phyloP scores from a whole-genome alignment of 495 filamentous ascomycete species.

The Copromyces sp. region DNA sequence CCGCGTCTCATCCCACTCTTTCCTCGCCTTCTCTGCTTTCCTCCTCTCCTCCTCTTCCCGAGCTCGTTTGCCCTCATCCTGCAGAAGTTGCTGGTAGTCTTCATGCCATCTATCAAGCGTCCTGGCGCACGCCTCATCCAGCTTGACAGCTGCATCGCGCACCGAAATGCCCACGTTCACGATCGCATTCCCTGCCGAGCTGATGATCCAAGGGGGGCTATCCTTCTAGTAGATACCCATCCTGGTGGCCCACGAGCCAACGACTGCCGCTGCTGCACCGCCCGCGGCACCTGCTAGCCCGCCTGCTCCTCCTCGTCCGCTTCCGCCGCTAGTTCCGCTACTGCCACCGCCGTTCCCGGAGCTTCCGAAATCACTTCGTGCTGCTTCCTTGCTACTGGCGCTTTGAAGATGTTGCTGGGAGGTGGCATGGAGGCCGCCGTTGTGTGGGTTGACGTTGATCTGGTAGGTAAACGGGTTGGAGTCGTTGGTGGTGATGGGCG shows the following conservation, averaged over 20 bases:
- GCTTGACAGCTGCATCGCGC: background rate
- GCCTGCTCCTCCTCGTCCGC: background rate
- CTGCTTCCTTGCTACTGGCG: constrained; percentile 6
- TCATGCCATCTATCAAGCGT: background rate
- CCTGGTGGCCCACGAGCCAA: constrained; percentile 62
- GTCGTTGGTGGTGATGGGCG: constrained; percentile 88
- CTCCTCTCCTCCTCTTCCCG: background rate
- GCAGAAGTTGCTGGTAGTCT: background rate
- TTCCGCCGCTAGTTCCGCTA: background rate
- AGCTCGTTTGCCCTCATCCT: background rate
- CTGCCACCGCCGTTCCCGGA: background rate
- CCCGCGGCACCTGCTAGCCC: background rate
- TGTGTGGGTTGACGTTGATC: constrained; percentile 53
- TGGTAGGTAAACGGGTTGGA: constrained; percentile 91
- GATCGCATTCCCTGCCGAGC: background rate
- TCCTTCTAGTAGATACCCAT: constrained; percentile 59
- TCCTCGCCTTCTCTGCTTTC: background rate
- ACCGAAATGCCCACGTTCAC: background rate
- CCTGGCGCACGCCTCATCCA: background rate
- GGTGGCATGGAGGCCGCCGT: background rate
- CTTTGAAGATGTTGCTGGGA: background rate
- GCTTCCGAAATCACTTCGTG: background rate
- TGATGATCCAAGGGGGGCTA: background rate
- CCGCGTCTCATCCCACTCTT: background rate
- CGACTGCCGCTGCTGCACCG: background rate